Conservation (phyloP, 2,329 filamentous ascomycete genomes). For the Botryotinia convoluta region DNA sequence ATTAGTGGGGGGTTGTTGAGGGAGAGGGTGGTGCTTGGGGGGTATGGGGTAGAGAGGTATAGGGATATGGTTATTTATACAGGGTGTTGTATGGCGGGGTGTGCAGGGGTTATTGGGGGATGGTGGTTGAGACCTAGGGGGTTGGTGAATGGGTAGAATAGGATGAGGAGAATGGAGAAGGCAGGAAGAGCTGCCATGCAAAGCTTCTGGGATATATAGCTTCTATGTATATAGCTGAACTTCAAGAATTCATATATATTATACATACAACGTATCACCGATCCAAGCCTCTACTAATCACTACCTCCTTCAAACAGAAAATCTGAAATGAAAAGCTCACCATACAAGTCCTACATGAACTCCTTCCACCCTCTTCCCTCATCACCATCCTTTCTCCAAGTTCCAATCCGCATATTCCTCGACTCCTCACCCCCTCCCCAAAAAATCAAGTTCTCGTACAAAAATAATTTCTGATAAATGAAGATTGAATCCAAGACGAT, state of each 20-base stretch:
- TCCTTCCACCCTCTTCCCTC: background rate
- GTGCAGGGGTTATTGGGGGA: conserved; percentile 25
- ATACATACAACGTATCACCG: background rate
- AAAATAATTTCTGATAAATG: background rate
- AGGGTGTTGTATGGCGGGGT: conserved; percentile 4
- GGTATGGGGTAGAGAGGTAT: conserved; percentile 28
- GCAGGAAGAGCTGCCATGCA: background rate
- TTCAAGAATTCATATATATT: background rate
- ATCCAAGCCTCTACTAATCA: background rate
- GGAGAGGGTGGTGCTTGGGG: background rate
- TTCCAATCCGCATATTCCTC: no score
- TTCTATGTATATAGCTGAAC: background rate
- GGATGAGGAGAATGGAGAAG: background rate
- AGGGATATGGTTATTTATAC: conserved; percentile 30
- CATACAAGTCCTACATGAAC: fast-evolving
- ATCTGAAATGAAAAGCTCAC: background rate
- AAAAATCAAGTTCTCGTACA: background rate
- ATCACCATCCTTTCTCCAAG: no score
- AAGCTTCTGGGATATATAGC: background rate
- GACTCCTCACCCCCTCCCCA: no score
- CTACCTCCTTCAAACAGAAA: background rate
- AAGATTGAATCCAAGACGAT: background rate
- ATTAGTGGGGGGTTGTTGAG: background rate
- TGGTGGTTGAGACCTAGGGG: conserved; percentile 23
- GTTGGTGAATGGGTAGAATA: background rate